Conservation (phyloP, 768 basidiomycete species). For the Suillus tomentosus region DNA sequence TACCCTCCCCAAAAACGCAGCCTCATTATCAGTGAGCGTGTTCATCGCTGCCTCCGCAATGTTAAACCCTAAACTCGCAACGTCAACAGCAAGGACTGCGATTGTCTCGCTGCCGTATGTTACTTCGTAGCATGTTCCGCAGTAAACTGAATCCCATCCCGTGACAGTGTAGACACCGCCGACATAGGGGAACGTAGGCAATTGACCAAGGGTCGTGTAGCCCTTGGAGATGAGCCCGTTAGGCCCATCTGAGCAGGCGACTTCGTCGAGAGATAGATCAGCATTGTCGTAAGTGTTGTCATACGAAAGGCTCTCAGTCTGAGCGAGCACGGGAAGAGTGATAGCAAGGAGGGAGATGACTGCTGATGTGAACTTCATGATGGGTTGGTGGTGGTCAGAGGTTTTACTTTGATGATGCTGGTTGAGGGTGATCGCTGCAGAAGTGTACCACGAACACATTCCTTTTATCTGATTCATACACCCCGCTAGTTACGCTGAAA, state of each 20-base stretch:
- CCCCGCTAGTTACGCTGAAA: background rate
- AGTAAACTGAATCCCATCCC: slow-evolving; percentile 30
- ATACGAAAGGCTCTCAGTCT: slow-evolving; percentile 27
- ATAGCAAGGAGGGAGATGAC: slow-evolving; percentile 15
- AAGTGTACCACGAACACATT: background rate
- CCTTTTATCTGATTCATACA: slow-evolving; percentile 20
- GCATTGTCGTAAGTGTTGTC: slow-evolving; percentile 34
- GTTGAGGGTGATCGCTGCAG: slow-evolving; percentile 2
- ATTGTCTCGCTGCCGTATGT: slow-evolving; percentile 28
- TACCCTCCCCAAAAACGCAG: slow-evolving; percentile 49
- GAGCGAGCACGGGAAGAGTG: slow-evolving; percentile 22
- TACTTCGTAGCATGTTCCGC: slow-evolving; percentile 37
- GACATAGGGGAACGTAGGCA: slow-evolving; percentile 34
- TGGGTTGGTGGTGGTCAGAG: background rate
- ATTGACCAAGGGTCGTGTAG: slow-evolving; percentile 34
- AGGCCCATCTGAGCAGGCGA: slow-evolving; percentile 37
- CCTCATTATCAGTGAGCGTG: slow-evolving; percentile 49
- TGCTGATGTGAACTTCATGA: slow-evolving; percentile 30
- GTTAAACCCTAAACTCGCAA: slow-evolving; percentile 41
- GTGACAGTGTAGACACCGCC: slow-evolving; percentile 36
- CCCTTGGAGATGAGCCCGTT: slow-evolving; percentile 34
- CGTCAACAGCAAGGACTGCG: slow-evolving; percentile 32
- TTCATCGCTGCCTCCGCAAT: slow-evolving; percentile 58
- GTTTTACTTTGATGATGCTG: background rate
- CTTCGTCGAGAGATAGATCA: slow-evolving; percentile 15